Evolutionary conservation across 805 yeast species (phyloP), one percentile per base, ranked within the genome.

Genomic region (Spencermartinsiella europaea): DNA sequence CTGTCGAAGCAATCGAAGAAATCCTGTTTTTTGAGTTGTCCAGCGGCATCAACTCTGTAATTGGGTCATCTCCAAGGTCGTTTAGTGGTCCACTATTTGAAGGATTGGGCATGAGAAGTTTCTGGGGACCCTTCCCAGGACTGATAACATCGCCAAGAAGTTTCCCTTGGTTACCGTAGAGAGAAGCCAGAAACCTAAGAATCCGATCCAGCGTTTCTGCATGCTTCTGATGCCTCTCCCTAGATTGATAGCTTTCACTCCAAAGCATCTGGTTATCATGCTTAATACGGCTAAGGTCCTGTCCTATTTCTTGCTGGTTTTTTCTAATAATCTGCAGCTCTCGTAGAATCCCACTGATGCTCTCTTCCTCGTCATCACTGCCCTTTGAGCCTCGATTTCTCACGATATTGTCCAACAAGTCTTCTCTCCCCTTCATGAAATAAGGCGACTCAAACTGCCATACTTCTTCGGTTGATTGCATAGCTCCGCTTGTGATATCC

Each of bases 211-310:
- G 72, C 19, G 96, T 87, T 52, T 85, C 91, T 35, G 91, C 81
- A 62, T 93, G 98, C 28, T 81, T 75, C 57, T 83, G 79, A 64
- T 90, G 86, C 53, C 90, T 77, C 62, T 91, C 97, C 45, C 97
- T 74, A 4, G 91, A 83, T 48, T 81, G 68, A 61, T 75, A 81
- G 58, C 88, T 83, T 61, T 93, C 98, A 50, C 83, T 82, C 99
- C 99, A 93, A 38, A 93, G 67, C 58, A 87, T 65, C 62, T 87
- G 91, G 67, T 91, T 93, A 61, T 93, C 98, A 50, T 82, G 82
- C 48, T 89, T 75, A 34, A 93, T 80, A 48, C 97, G 74, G 55
- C 83, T 71, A 51, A 93, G 70, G 61, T 93, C 98, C 56, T 89
- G 93, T 3, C 88, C 77, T 16, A 93, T 86, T 16, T 85, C 77